Evolutionary conservation across 1,139 yeast genomes (phyloP).

Genomic region (Yamadazyma dendronema): DNA sequence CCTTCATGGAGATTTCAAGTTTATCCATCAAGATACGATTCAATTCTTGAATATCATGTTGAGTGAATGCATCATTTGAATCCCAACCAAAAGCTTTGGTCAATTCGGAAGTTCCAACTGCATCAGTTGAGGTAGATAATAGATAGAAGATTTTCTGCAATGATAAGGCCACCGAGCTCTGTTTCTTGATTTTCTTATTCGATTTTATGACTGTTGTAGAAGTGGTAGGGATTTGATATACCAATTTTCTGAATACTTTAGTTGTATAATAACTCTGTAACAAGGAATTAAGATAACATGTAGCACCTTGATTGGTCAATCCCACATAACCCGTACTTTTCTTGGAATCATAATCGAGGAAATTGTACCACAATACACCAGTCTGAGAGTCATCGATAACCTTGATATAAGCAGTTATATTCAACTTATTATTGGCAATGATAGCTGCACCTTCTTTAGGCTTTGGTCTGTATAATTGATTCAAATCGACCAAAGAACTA

Average conservation of each 20-base stretch:
- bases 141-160: constrained; percentile 84
- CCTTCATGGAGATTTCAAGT: constrained; percentile 89
- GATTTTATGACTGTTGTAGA: constrained; percentile 27
- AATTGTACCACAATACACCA: constrained; percentile 91
- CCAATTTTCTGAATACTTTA: constrained; percentile 75
- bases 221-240: constrained; percentile 85
- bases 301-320: constrained; percentile 93
- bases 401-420: constrained; percentile 74
- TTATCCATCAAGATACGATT: constrained; percentile 95
- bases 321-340: constrained; percentile 89
- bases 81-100: constrained; percentile 98
- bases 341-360: constrained; percentile 82
- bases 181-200: constrained; percentile 22
- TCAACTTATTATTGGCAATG: constrained; percentile 56
- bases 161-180: constrained; percentile 70
- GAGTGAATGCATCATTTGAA: constrained; percentile 91
- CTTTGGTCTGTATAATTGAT: constrained; percentile 5
- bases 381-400: constrained; percentile 83
- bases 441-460: constrained; percentile 22
- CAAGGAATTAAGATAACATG: constrained; percentile 90
- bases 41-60: constrained; percentile 96
- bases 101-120: constrained; percentile 82
- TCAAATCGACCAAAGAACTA: constrained; percentile 65
- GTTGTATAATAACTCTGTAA: constrained; percentile 90
- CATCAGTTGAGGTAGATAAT: constrained; percentile 66